Base-by-base conservation (phyloP, 2,329 filamentous ascomycete species). In the Pseudophaeomoniella oleicola region DNA sequence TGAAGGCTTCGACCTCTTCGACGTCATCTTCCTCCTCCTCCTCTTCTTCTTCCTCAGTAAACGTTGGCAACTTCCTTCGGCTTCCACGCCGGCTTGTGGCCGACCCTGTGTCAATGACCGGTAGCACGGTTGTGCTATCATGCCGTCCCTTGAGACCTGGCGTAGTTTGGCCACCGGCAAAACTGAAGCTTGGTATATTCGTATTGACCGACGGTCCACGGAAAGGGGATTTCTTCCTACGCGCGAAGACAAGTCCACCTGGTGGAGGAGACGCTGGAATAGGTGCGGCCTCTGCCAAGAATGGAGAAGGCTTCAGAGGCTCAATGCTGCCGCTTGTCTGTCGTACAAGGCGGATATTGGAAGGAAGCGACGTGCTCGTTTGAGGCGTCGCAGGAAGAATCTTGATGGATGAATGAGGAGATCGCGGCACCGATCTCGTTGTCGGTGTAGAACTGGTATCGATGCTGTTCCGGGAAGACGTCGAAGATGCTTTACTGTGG, bases 401-500 rank as follows among this genome's bases (percentile, higher is more conserved):
- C 60, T 96, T 96, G 49, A 96, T 81, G 0, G 84, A 93, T 46
- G 84, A 75, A 54, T 94, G 86, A 1, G 90, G 88, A 3, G 80
- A 87, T 16, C 82, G 75, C 11, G 72, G 71, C 22, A 71, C 71
- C 35, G 74, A 62, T 1, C 73, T 75, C 12, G 73, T 79, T 50
- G 78, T 80, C 22, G 80, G 80, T 13, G 77, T 71, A 3, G 72
- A 67, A 3, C 75, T 74, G 0, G 79, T 78, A 3, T 80, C 76
- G 0, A 80, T 79, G 15, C 76, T 78, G 41, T 78, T 81, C n/a
- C 22, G 6, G 4, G 81, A 94, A 31, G 86, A 94, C 1, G 86
- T 90, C 0, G 86, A 94, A 0, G 84, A 93, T 0, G 90, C 86
- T 58, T 96, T 96, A 15, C 86, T 94, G 55, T 94, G 88, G 2